Base-by-base conservation (phyloP, 2,329 filamentous ascomycete genomes). In the Raffaelea albimanens region DNA sequence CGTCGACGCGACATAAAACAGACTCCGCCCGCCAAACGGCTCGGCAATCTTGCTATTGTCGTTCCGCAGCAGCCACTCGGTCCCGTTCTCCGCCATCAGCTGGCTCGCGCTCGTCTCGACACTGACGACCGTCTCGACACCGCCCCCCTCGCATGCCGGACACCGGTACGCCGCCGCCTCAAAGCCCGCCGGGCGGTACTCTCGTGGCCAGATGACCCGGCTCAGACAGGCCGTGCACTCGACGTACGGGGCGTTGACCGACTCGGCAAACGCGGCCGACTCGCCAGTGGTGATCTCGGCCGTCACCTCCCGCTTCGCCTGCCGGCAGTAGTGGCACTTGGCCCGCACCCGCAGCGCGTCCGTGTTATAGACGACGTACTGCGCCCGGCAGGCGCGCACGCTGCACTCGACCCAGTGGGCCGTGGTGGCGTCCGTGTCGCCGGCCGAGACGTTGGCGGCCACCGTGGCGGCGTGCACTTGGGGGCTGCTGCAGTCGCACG, bases 271-370 rank as follows among this genome's bases (percentile, higher is more conserved):
- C n/a, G n/a, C n/a, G n/a, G n/a, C n/a, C n/a, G n/a, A n/a, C n/a
- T n/a, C n/a, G n/a, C n/a, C n/a, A n/a, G n/a, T n/a, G 31, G 25
- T 52, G 29, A 9, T 45, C 42, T 4, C 43, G 38, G 8, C 51
- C 47, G 21, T 31, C 14, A 34, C 23, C 33, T 52, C 25, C 9
- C 7, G 8, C 3, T 31, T n/a, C 3, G 46, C 45, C 5, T 63
- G 56, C 13, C 71, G 67, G 53, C 72, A 75, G 57, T 68, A 74
- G 55, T 67, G 61, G 55, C 72, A 75, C 55, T 75, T 75, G 25
- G 72, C 54, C 1, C 65, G 67, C 2, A 71, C 66, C 0, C 60
- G 63, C n/a, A 75, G 60, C 1, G 54, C 52, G 3, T 63, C 57
- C 2, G 62, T 55, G 39, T 69, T 63, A 55, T 76, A 75, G 4